A percentile compares a stretch with the other conserved stretches of the same genome.
phyloP scores from a whole-genome alignment of 441 rosid genomes.

The Sinapis alba region DNA sequence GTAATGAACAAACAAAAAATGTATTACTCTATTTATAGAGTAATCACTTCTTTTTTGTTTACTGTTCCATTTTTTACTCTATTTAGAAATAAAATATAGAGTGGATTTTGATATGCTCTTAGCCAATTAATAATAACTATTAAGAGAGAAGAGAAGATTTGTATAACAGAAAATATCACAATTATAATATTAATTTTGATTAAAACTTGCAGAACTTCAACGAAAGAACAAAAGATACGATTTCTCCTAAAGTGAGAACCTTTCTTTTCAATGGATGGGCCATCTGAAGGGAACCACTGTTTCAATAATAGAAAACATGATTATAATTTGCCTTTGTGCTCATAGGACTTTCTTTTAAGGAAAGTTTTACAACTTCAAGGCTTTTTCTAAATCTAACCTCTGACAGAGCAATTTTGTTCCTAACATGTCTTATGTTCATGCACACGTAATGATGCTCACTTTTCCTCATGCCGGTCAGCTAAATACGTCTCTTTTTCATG shows the following conservation, averaged over 20 bases:
- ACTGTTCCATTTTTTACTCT: too few relatives aligned
- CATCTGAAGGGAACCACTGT: background rate
- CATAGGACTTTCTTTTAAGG: background rate
- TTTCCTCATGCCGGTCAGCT: conserved; percentile 8
- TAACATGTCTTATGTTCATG: background rate
- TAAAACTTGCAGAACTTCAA: background rate
- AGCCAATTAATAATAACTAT: too few relatives aligned
- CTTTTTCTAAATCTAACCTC: background rate
- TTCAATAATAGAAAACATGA: background rate
- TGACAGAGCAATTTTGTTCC: background rate
- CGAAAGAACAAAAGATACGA: background rate
- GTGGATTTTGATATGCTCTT: too few relatives aligned
- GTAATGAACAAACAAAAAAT: too few relatives aligned
- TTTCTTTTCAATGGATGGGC: background rate
- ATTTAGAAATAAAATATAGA: too few relatives aligned
- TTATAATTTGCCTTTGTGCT: background rate
- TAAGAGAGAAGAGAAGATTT: too few relatives aligned
- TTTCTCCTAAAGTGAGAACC: background rate
- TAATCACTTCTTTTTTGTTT: too few relatives aligned
- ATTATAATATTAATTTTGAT: background rate
- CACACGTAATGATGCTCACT: conserved; percentile 25
- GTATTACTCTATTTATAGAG: too few relatives aligned
- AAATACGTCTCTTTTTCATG: conserved; percentile 44
- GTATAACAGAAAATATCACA: background rate
- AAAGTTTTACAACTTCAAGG: conserved; percentile 3